Conservation (phyloP, 768 basidiomycete species). For the Lactarius deliciosus region DNA sequence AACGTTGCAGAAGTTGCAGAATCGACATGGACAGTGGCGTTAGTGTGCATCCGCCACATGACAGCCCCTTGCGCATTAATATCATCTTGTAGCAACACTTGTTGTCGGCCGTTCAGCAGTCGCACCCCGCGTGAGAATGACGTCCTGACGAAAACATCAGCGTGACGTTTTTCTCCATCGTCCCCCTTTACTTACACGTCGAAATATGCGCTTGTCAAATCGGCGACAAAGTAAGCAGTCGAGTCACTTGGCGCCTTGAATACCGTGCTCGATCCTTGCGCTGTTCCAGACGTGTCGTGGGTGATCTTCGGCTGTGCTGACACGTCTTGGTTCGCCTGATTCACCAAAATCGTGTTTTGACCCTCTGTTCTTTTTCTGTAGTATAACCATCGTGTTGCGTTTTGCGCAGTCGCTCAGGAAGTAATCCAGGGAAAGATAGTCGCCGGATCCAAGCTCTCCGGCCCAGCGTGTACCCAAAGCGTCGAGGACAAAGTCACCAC, state of each 20-base stretch:
- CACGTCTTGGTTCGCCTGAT: slow-evolving; percentile 78
- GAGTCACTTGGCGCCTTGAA: slow-evolving; percentile 59
- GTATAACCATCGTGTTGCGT: slow-evolving; percentile 78
- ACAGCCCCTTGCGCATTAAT: slow-evolving; percentile 58
- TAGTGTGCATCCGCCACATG: slow-evolving; percentile 95
- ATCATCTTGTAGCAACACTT: slow-evolving; percentile 94
- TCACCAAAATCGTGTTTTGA: slow-evolving; percentile 89
- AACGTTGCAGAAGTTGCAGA: slow-evolving; percentile 72
- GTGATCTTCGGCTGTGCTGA: slow-evolving; percentile 55
- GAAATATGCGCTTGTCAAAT: slow-evolving; percentile 76
- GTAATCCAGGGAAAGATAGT: slow-evolving; percentile 77
- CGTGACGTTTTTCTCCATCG: slow-evolving; percentile 2
- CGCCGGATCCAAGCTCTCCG: slow-evolving; percentile 87
- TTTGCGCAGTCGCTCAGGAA: slow-evolving; percentile 74
- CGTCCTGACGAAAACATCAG: slow-evolving; percentile 41
- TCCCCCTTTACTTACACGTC: slow-evolving; percentile 51
- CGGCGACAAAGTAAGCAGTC: slow-evolving; percentile 77
- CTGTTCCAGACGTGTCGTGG: slow-evolving; percentile 51
- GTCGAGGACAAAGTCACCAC: slow-evolving; percentile 94
- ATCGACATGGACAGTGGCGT: slow-evolving; percentile 71
- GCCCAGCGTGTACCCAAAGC: slow-evolving; percentile 93
- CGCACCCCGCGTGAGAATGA: slow-evolving; percentile 85
- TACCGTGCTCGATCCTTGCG: slow-evolving; percentile 86
- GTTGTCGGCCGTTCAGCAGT: slow-evolving; percentile 75
- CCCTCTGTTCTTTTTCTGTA: slow-evolving; percentile 97